Conservation (phyloP, 1,139 yeast genomes). For the Blastobotrys proliferans region DNA sequence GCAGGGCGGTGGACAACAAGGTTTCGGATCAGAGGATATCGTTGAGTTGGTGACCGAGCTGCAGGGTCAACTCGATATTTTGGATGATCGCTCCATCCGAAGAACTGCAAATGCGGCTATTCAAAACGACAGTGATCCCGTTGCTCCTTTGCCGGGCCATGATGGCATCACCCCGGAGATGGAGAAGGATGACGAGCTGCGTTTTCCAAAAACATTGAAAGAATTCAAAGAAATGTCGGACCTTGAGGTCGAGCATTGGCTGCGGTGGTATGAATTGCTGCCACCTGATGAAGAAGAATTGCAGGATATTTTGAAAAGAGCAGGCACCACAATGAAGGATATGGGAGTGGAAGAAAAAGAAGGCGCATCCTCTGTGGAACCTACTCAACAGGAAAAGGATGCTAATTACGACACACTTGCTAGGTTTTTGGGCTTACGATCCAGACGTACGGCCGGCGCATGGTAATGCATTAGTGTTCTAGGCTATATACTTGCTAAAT, state of each 20-base stretch:
- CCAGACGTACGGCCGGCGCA: conserved; percentile 48
- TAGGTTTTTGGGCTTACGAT: conserved; percentile 59
- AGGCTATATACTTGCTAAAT: background rate
- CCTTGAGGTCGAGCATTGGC: conserved; percentile 47
- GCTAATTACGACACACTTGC: conserved; percentile 61
- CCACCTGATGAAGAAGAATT: conserved; percentile 36
- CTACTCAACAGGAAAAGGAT: conserved; percentile 42
- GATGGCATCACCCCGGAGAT: conserved; percentile 65
- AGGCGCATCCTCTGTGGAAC: conserved; percentile 22
- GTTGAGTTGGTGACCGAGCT: conserved; percentile 83
- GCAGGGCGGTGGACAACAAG: conserved; percentile 41
- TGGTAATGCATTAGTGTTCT: conserved; percentile 39
- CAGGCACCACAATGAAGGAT: conserved; percentile 39
- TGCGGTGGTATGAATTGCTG: conserved; percentile 58
- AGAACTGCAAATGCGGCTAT: conserved; percentile 34
- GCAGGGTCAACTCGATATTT: conserved; percentile 72
- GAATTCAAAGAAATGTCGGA: conserved; percentile 49
- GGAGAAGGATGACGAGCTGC: conserved; percentile 31
- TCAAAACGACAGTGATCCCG: conserved; percentile 38
- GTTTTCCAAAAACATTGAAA: conserved; percentile 57
- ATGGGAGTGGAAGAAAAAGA: conserved; percentile 28
- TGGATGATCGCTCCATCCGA: conserved; percentile 38
- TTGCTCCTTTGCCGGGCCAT: conserved; percentile 58
- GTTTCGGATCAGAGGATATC: conserved; percentile 74
- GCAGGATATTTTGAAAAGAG: conserved; percentile 27